These are phyloP conservation scores for Aspergillus glaucus DNA, from an alignment of 2,329 filamentous ascomycete species.

Conservation along the genomic window DNA sequence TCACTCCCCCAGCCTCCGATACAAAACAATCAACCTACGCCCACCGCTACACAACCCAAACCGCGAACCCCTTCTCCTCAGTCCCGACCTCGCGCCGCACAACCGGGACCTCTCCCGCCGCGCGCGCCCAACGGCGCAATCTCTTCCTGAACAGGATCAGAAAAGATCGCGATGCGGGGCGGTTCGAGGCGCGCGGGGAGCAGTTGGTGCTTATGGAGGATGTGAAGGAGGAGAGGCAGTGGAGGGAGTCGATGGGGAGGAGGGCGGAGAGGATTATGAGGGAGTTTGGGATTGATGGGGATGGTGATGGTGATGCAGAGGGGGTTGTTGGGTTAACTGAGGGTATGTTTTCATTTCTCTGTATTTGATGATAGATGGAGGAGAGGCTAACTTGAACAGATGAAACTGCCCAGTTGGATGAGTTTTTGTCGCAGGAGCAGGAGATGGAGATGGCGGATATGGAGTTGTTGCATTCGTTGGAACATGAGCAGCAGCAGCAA, in stretches of 20 bases:
- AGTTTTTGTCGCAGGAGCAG: conserved; percentile 31
- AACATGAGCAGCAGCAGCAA: conserved; percentile 9
- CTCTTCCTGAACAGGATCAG: conserved; percentile 39
- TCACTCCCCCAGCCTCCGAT: conserved; percentile 8
- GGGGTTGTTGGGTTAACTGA: conserved; percentile 7
- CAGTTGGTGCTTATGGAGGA: conserved; percentile 39
- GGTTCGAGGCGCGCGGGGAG: conserved; percentile 37
- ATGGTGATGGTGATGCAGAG: conserved; percentile 16
- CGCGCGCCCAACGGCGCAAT: conserved; percentile 30
- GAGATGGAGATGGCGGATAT: conserved; percentile 23
- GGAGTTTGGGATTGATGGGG: conserved; percentile 4
- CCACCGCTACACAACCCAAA: conserved; percentile 28
- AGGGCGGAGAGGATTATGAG: conserved; percentile 22
- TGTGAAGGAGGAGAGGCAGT: conserved; percentile 31
- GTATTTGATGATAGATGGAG: neutral
- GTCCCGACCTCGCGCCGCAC: neutral
- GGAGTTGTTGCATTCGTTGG: conserved; percentile 6
- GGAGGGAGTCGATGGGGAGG: conserved; percentile 34
- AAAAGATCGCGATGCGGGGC: conserved; percentile 32
- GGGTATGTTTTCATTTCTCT: neutral
- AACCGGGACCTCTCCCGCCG: conserved; percentile 17
- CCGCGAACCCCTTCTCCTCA: conserved; percentile 25
- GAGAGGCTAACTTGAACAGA: conserved; percentile 11
- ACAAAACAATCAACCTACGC: conserved; percentile 20
- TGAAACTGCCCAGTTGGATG: conserved; percentile 25